Evolutionary conservation across 163 green algal species (phyloP).

Genomic region (Scenedesmus sp.): DNA sequence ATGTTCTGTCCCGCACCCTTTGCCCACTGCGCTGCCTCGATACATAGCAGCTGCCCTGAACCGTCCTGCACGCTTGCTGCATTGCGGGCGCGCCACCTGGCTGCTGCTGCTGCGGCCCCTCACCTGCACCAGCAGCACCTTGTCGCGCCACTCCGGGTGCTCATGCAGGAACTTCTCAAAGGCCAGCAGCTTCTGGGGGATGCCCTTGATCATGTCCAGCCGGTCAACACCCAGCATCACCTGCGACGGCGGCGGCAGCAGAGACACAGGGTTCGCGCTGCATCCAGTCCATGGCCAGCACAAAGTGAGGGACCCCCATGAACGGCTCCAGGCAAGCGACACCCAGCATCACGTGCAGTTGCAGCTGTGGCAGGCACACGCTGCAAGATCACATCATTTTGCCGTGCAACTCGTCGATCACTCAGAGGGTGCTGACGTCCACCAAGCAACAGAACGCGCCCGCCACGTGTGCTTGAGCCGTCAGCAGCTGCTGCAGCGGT

Average conservation of each 20-base stretch:
- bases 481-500: not conserved
- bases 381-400: no score
- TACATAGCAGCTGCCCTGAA: no score
- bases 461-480: no score
- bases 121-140: conserved; percentile 75
- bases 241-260: conserved; percentile 61
- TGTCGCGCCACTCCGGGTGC: conserved; percentile 95
- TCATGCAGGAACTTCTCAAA: conserved; percentile 99
- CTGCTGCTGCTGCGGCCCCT: not conserved
- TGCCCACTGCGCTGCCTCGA: no score
- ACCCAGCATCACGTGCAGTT: conserved; percentile 95
- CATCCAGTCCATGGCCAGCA: no score
- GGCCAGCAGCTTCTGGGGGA: conserved; percentile 99
- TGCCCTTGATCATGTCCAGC: conserved; percentile 99
- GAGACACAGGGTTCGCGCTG: not conserved
- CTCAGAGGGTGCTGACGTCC: conserved; percentile 86
- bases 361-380: no score
- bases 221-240: conserved; percentile 99
- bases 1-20: no score
- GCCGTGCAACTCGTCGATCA: not conserved
- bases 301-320: conserved; percentile 81
- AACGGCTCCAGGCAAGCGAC: conserved; percentile 99
- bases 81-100: not conserved
- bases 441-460: conserved; percentile 99
- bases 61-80: not conserved